Conservation (phyloP, 805 yeast genomes). For the Kregervanrija fluxuum region DNA sequence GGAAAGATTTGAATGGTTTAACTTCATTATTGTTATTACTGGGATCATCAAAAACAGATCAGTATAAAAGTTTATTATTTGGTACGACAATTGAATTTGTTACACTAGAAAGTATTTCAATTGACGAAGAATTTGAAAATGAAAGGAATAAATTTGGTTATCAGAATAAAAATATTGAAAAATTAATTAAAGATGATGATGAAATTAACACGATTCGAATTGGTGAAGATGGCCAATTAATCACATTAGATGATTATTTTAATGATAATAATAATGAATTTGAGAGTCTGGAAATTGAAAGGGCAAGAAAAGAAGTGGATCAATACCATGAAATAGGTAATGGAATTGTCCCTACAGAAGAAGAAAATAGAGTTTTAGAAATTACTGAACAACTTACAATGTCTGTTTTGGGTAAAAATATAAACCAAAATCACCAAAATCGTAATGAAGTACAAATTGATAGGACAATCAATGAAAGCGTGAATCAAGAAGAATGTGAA, state of each 20-base stretch:
- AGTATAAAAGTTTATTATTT: constrained; percentile 5
- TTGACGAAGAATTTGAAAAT: constrained; percentile 12
- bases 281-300: constrained; percentile 4
- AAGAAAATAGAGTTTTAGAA: constrained; percentile 6
- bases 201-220: constrained; percentile 22
- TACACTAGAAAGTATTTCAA: constrained; percentile 22
- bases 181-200: constrained; percentile 28
- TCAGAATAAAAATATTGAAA: constrained; percentile 21
- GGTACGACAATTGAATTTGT: constrained; percentile 28
- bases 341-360: neutral
- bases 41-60: constrained; percentile 11
- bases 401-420: constrained; percentile 15
- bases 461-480: neutral
- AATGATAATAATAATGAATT: neutral
- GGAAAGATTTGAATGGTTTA: constrained; percentile 46
- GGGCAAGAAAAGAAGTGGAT: constrained; percentile 16
- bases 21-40: constrained; percentile 24
- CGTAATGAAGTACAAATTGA: neutral
- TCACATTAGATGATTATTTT: constrained; percentile 26
- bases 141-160: constrained; percentile 15
- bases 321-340: constrained; percentile 5
- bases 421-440: neutral
- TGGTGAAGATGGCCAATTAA: constrained; percentile 21
- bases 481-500: neutral
- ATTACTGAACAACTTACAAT: constrained; percentile 22